These are phyloP conservation scores for Plantago coronopus DNA, from an alignment of 305 asterid species.

Conservation along the genomic window DNA sequence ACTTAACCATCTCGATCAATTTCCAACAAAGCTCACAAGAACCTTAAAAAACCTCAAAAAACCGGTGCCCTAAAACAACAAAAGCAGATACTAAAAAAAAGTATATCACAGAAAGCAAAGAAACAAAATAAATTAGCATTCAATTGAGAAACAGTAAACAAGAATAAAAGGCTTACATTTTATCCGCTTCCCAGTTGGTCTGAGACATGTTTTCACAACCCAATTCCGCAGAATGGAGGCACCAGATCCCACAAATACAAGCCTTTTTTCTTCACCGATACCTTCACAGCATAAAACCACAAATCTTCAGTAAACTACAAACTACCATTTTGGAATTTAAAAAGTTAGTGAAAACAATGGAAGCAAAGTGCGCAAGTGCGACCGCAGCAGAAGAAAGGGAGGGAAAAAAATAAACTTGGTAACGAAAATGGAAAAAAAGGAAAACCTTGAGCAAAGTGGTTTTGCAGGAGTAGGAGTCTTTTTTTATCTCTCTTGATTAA, in stretches of 20 bases:
- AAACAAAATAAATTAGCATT: neutral
- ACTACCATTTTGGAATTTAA: neutral
- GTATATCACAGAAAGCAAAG: neutral
- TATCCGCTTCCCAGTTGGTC: constrained; percentile 99
- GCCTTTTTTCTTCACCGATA: constrained; percentile 3
- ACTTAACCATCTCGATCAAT: too few relatives aligned
- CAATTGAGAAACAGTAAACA: neutral
- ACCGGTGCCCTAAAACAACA: constrained; percentile 3
- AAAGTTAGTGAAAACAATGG: neutral
- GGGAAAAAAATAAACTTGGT: neutral
- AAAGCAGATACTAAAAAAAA: constrained; percentile 16
- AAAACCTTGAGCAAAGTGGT: constrained; percentile 5
- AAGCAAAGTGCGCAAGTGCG: neutral
- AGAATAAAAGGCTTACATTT: constrained; percentile 53
- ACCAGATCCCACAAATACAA: constrained; percentile 32
- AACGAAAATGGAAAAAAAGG: neutral
- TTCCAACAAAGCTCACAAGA: neutral
- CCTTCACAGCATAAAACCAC: constrained; percentile 28
- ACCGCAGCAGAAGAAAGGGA: neutral
- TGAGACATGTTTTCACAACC: constrained; percentile 59
- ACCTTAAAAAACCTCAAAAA: constrained; percentile 6
- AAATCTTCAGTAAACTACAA: neutral
- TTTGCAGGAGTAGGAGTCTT: constrained; percentile 29
- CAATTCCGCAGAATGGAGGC: constrained; percentile 16
- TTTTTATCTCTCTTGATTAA: constrained; percentile 25